Evolutionary conservation across 768 basidiomycete species (phyloP), one percentile per base, ranked within the genome.

Genomic region (Pleurotus sapidus): DNA sequence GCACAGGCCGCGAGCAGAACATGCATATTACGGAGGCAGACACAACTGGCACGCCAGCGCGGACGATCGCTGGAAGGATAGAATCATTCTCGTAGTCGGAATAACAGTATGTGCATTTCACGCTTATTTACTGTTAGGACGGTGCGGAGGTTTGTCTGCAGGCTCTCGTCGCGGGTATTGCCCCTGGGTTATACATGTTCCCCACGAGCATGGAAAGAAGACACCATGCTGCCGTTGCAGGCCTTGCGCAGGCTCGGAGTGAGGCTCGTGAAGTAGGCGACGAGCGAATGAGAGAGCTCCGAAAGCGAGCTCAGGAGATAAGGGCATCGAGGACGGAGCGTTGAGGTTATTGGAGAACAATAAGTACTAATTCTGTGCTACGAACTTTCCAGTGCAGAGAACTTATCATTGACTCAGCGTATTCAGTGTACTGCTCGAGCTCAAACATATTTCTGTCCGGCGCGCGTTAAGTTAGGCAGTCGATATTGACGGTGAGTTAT

Each of bases 41-140:
- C 69, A 73, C 59, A 72, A 77, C n/a, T 71, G 83, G 23, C 77
- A 84, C 64, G 71, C 79, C 2, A 82, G 80, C 38, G 76, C 79
- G 15, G 85, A 89, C 61, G 88, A 90, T 47, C 74, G 79, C 27
- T 86, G 84, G 84, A 88, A 87, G 66, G 88, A 89, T 64, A 70
- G 78, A 39, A 58, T 85, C 12, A 80, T 91, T 49, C 46, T 88
- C 5, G 76, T 76, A n/a, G 79, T 80, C 6, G 74, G 85, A 3
- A 51, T 84, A 20, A 62, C 81, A 34, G 88, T 88, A 62, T 34
- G 30, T 34, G 4, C 59, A 77, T 68, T 18, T 5, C 50, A 60
- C 62, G 42, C 12, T 57, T 46, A 54, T 47, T 47, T 45, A 1
- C 7, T 5, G 17, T 7, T 0, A n/a, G 14, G 7, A 20, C 3